Percentiles rank a stretch among this genome's conserved stretches.
Conservation (phyloP, 768 basidiomycete genomes). For the Xerocomus spinulosus region DNA sequence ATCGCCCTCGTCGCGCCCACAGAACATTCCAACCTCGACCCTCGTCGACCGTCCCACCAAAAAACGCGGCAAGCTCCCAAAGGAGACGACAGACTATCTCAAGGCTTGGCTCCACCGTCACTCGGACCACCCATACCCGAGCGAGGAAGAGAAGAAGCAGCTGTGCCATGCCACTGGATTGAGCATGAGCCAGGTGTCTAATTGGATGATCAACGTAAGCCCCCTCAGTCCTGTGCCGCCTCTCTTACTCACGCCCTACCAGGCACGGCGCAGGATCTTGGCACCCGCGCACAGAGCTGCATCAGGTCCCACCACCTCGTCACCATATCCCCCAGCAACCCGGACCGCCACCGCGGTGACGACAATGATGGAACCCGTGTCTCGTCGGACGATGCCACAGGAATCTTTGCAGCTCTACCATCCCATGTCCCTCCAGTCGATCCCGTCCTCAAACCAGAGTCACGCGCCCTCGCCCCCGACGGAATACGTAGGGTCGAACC, state of each 20-base stretch:
- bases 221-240: slow-evolving; percentile 18
- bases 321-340: slow-evolving; percentile 57
- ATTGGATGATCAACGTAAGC: slow-evolving; percentile 89
- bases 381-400: slow-evolving; percentile 62
- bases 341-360: slow-evolving; percentile 22
- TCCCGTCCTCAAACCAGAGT: slow-evolving; percentile 28
- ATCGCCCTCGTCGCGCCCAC: slow-evolving; percentile 44
- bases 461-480: slow-evolving; percentile 31
- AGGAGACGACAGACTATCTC: slow-evolving; percentile 85
- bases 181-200: slow-evolving; percentile 86
- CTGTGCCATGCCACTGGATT: slow-evolving; percentile 81
- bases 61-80: slow-evolving; percentile 84
- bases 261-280: slow-evolving; percentile 81
- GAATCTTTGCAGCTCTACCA: slow-evolving; percentile 74
- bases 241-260: slow-evolving; percentile 15
- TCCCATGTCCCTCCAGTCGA: slow-evolving; percentile 70
- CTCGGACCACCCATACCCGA: slow-evolving; percentile 85
- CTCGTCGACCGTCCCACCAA: slow-evolving; percentile 75
- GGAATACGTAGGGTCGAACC: slow-evolving; percentile 41
- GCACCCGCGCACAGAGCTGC: slow-evolving; percentile 77
- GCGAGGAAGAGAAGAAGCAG: slow-evolving; percentile 88
- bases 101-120: slow-evolving; percentile 87
- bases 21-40: slow-evolving; percentile 46
- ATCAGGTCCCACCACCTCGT: slow-evolving; percentile 71
- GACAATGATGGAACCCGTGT: slow-evolving; percentile 34